Evolutionary conservation across 805 yeast genomes (phyloP).

Genomic region (Nakazawaea ambrosiae): DNA sequence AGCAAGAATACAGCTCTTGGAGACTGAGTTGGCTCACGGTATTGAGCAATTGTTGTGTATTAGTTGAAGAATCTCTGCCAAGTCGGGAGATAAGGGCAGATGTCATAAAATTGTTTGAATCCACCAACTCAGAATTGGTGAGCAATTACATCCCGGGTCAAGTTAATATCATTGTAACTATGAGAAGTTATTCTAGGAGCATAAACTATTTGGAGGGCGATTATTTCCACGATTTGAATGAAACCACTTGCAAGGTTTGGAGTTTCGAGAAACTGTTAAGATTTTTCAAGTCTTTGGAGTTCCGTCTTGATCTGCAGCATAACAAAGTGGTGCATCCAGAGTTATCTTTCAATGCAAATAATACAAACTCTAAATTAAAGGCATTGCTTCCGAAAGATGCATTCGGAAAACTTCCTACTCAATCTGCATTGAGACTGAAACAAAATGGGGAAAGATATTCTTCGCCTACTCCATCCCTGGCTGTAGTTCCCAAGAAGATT

Average conservation of each 20-base stretch:
- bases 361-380: neutral
- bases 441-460: neutral
- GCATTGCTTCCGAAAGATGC: neutral
- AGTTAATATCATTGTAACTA: constrained; percentile 41
- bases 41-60: constrained; percentile 38
- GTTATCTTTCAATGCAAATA: neutral
- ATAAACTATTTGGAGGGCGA: constrained; percentile 34
- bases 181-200: constrained; percentile 32
- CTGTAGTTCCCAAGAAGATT: constrained; percentile 1
- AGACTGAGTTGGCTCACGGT: constrained; percentile 45
- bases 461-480: neutral
- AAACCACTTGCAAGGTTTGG: constrained; percentile 49
- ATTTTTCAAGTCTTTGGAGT: constrained; percentile 43
- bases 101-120: constrained; percentile 36
- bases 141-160: constrained; percentile 35
- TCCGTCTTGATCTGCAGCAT: constrained; percentile 19
- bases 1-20: constrained; percentile 34
- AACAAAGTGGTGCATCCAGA: neutral
- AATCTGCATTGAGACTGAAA: constrained; percentile 1
- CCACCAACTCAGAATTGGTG: constrained; percentile 40
- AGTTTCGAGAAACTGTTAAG: constrained; percentile 50
- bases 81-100: constrained; percentile 31
- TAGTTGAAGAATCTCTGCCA: constrained; percentile 36
- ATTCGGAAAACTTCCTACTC: neutral
- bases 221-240: constrained; percentile 38